These are phyloP conservation scores for Dalbergia cochinchinensis DNA, from an alignment of 306 rosid genomes.

Conservation along the genomic window DNA sequence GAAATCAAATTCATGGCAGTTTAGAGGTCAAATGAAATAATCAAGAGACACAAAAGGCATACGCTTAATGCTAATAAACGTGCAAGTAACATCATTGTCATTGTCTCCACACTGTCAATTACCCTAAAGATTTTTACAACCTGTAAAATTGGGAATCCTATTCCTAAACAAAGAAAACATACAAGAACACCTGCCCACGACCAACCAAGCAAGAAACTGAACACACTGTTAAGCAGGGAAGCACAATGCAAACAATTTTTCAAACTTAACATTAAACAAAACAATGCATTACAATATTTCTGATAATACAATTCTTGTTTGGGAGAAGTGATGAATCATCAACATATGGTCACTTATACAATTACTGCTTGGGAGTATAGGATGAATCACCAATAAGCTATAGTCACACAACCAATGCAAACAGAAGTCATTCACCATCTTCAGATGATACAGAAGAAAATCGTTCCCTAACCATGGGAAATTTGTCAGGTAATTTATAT, in stretches of 20 bases:
- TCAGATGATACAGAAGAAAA: conserved; percentile 54
- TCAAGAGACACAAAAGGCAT: background rate
- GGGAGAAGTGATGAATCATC: background rate
- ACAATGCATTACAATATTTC: background rate
- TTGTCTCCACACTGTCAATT: background rate
- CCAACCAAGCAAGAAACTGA: background rate
- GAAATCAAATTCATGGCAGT: background rate
- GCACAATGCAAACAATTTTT: no score
- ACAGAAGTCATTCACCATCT: conserved; percentile 42
- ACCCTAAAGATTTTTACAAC: background rate
- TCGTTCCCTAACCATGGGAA: conserved; percentile 53
- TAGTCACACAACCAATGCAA: background rate
- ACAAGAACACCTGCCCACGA: background rate
- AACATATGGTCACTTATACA: background rate
- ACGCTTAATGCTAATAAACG: background rate
- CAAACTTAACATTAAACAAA: background rate
- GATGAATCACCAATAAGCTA: background rate
- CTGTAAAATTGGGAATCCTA: background rate
- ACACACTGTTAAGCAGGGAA: background rate
- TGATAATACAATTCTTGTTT: background rate
- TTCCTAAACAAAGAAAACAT: background rate
- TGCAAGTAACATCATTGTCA: no score
- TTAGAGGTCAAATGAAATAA: conserved; percentile 19
- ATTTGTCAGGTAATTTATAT: conserved; percentile 56
- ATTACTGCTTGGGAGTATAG: background rate